phyloP scores from a whole-genome alignment of 2,329 filamentous ascomycete species.

The Chalaropsis ovoidea region DNA sequence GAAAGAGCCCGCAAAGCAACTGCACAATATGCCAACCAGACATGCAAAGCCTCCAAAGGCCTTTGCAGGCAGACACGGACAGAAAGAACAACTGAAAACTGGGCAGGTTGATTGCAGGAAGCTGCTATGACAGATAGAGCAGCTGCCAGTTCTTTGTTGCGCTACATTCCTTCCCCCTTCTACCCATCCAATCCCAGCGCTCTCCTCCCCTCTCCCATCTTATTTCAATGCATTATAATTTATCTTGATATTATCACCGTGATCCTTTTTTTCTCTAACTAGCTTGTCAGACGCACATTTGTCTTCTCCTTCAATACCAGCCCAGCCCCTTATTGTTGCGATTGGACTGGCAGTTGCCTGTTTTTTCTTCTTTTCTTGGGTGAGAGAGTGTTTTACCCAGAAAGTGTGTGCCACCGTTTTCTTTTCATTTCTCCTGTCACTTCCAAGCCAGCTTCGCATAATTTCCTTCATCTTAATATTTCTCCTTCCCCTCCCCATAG shows the following conservation, averaged over 20 bases:
- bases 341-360: not conserved
- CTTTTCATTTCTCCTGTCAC: not conserved
- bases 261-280: not conserved
- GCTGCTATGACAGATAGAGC: conserved; percentile 6
- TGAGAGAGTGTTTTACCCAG: not conserved
- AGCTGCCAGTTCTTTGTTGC: conserved; percentile 14
- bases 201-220: not conserved
- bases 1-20: not conserved
- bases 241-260: not conserved
- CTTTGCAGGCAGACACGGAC: not conserved
- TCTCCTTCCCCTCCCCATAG: not conserved
- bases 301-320: not conserved
- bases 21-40: not conserved
- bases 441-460: not conserved
- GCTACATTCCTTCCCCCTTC: conserved; percentile 14
- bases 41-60: not conserved
- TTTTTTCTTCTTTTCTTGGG: not conserved
- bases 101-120: not conserved
- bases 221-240: not conserved
- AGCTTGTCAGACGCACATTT: not conserved
- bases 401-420: not conserved
- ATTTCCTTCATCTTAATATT: conserved; percentile 10
- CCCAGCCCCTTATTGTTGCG: conserved; percentile 4
- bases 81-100: not conserved
- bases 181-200: not conserved